A percentile compares a stretch with the other conserved stretches of the same genome.
Evolutionary conservation across 345 rosid species (phyloP).

Genomic region (Salix caprea): DNA sequence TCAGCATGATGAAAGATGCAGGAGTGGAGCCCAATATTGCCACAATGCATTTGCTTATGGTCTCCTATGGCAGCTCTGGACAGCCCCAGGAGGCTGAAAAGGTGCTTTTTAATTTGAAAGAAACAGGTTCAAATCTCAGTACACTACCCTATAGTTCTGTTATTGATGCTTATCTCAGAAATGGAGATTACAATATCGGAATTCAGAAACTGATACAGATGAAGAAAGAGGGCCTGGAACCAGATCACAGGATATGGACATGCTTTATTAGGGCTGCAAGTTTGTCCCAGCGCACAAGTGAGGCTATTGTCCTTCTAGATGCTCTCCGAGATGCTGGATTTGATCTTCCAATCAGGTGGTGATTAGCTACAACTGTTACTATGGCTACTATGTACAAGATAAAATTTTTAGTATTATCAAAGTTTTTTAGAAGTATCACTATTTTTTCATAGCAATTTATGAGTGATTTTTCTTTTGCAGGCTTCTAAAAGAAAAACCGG

Average conservation of each 20-base stretch:
- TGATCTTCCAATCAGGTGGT: conserved; percentile 80
- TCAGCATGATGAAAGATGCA: conserved; percentile 67
- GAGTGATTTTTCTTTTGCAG: conserved; percentile 36
- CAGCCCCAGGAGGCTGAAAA: conserved; percentile 85
- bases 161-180: conserved; percentile 79
- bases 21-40: conserved; percentile 78
- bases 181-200: conserved; percentile 61
- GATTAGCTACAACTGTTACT: conserved; percentile 6
- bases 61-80: conserved; percentile 83
- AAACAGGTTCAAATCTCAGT: conserved; percentile 53
- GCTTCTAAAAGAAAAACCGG: conserved; percentile 61
- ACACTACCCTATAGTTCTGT: conserved; percentile 80
- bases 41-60: conserved; percentile 96
- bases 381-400: conserved; percentile 4
- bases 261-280: conserved; percentile 92
- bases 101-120: conserved; percentile 66
- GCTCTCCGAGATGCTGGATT: conserved; percentile 69
- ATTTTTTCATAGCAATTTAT: background rate
- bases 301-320: conserved; percentile 57
- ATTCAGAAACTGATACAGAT: conserved; percentile 69
- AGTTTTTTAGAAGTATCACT: no score
- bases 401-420: background rate
- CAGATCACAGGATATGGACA: conserved; percentile 93
- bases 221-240: conserved; percentile 70
- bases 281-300: conserved; percentile 43